Conservation (phyloP, 495 filamentous ascomycete genomes). For the Venustampulla echinocandica region DNA sequence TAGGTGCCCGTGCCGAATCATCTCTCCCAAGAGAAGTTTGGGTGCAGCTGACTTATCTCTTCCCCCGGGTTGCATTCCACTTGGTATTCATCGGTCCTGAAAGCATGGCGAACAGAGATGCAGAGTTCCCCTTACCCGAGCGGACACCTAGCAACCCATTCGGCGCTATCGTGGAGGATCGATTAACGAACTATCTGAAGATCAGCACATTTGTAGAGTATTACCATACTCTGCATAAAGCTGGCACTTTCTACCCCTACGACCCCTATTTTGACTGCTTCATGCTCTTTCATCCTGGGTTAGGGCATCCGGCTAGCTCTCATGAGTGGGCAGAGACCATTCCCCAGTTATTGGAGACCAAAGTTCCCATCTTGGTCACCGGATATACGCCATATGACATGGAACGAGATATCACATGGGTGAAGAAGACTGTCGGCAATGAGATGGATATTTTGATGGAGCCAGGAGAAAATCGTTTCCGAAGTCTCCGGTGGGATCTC, state of each 20-base stretch:
- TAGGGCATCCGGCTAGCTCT: slow-evolving; percentile 85
- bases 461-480: slow-evolving; percentile 88
- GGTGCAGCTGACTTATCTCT: slow-evolving; percentile 84
- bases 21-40: slow-evolving; percentile 89
- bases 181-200: slow-evolving; percentile 77
- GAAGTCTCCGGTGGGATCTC: slow-evolving; percentile 92
- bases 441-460: slow-evolving; percentile 89
- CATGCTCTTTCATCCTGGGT: slow-evolving; percentile 89
- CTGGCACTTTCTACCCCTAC: slow-evolving; percentile 80
- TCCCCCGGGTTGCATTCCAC: slow-evolving; percentile 72
- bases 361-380: slow-evolving; percentile 85
- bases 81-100: slow-evolving; percentile 94
- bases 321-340: slow-evolving; percentile 91
- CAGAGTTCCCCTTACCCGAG: slow-evolving; percentile 82
- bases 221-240: slow-evolving; percentile 91
- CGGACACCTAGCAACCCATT: slow-evolving; percentile 81
- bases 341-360: slow-evolving; percentile 84
- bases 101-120: slow-evolving; percentile 81
- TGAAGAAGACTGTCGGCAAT: slow-evolving; percentile 68
- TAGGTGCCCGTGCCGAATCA: slow-evolving; percentile 92
- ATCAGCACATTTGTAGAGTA: slow-evolving; percentile 97
- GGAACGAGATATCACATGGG: slow-evolving; percentile 83
- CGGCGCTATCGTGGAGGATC: slow-evolving; percentile 83
- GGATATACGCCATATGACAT: slow-evolving; percentile 95
- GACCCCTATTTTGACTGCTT: slow-evolving; percentile 98